Percentiles rank a stretch among this genome's conserved stretches.
phyloP scores from a whole-genome alignment of 139 green algal species.

The Zygnema circumcarinatum region DNA sequence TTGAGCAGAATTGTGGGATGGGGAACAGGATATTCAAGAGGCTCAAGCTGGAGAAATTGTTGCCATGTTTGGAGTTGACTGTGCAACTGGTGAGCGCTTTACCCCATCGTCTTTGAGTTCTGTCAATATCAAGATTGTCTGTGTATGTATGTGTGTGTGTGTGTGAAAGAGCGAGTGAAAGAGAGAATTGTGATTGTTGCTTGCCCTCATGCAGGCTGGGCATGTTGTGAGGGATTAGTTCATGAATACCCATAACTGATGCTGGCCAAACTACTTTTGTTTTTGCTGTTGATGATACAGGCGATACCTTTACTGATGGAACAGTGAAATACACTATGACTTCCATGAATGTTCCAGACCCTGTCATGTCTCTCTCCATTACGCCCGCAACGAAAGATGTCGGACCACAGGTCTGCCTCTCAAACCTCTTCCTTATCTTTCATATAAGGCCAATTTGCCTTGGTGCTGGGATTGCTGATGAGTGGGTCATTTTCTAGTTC shows the following conservation, averaged over 20 bases:
- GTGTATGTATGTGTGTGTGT: constrained; percentile 12
- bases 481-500: neutral
- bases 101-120: neutral
- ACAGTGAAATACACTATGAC: constrained; percentile 81
- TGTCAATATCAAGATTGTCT: neutral
- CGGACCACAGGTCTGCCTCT: constrained; percentile 31
- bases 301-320: constrained; percentile 96
- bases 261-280: too few species aligned
- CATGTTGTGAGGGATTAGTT: too few species aligned
- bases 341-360: constrained; percentile 93
- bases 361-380: constrained; percentile 96
- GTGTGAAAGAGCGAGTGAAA: constrained; percentile 9
- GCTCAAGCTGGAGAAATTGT: constrained; percentile 92
- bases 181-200: too few species aligned
- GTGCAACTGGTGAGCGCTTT: constrained; percentile 69
- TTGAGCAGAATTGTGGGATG: too few species aligned
- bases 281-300: constrained; percentile 57
- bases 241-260: too few species aligned
- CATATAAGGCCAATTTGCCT: too few species aligned
- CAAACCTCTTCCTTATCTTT: neutral
- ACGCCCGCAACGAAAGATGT: constrained; percentile 67
- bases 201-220: too few species aligned
- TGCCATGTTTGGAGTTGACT: constrained; percentile 98
- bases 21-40: constrained; percentile 75
- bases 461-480: too few species aligned